Base-by-base conservation (phyloP, 257 asterid genomes). In the Lycium ferocissimum region DNA sequence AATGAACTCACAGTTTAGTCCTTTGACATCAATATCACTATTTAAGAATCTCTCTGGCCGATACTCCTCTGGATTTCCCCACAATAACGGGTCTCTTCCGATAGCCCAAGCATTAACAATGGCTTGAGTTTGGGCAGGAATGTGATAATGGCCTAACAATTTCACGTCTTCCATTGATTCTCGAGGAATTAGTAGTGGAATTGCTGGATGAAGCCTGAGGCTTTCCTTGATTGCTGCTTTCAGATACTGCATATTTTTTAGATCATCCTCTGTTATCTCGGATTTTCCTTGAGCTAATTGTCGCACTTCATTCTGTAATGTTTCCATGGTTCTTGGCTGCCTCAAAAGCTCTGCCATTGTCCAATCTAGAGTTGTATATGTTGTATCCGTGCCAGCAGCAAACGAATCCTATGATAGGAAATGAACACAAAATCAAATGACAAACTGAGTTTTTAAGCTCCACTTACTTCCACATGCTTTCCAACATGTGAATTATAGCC, bases 71-170 rank as follows among this genome's bases (percentile, higher is more conserved):
- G 94, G 90, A 0, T 92, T 57, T 10, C 90, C 84, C 95, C 97
- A 93, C 11, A 22, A 38, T 3, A 5, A 14, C 0, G 94, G 93
- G 6, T 90, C 97, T 66, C 93, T 86, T 2, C 43, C 87, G 0
- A 92, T 90, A 0, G 94, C 87, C 95, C 94, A 93, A 6, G 85
- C 91, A 58, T 91, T 92, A 26, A 90, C 38, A 0, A 91, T 1
- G 13, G 89, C 91, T 5, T 45, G 80, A 53, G 91, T 92, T 18
- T 84, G 85, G 2, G 81, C 71, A 20, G 89, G 35, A 9, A 93
- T 51, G 37, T 92, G 90, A 9, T 87, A 91, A 9, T 85, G 90
- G 40, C 92, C 93, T 86, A 87, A 79, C 7, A 93, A 79, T 10
- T 86, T 84, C 0, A 87, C 76, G 56, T 88, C 90, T 5, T 85